Conservation (phyloP, 306 rosid species). For the Medicago lupulina region DNA sequence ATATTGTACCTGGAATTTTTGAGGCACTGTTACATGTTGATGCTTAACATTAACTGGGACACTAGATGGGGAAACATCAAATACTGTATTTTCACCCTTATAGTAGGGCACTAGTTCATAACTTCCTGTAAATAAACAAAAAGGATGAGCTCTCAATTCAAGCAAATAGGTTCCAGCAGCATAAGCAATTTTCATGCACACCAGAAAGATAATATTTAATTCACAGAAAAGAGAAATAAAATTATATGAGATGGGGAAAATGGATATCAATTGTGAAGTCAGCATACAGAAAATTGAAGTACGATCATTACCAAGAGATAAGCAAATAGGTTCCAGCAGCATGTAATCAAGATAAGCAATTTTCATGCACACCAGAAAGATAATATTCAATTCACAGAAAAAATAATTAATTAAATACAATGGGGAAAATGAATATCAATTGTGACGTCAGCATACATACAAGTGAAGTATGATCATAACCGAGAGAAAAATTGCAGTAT, state of each 20-base stretch:
- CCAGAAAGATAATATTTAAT: slow-evolving; percentile 33
- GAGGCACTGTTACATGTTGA: slow-evolving; percentile 77
- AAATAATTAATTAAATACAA: slow-evolving; percentile 11
- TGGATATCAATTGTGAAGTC: slow-evolving; percentile 15
- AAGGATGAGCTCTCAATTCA: slow-evolving; percentile 36
- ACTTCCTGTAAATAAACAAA: slow-evolving; percentile 63
- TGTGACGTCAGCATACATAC: slow-evolving; percentile 11
- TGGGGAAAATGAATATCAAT: slow-evolving; percentile 19
- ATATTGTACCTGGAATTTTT: slow-evolving; percentile 83
- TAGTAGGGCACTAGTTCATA: slow-evolving; percentile 90
- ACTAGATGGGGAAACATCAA: slow-evolving; percentile 91
- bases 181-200: slow-evolving; percentile 40
- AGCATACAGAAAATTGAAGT: slow-evolving; percentile 26
- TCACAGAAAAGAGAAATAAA: slow-evolving; percentile 19
- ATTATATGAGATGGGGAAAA: slow-evolving; percentile 5
- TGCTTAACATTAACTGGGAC: slow-evolving; percentile 76
- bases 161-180: slow-evolving; percentile 35
- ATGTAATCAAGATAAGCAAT: slow-evolving; percentile 39
- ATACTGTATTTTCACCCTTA: slow-evolving; percentile 95
- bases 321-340: slow-evolving; percentile 19
- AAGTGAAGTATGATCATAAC: slow-evolving; percentile 31
- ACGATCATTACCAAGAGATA: slow-evolving; percentile 29
- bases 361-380: slow-evolving; percentile 38
- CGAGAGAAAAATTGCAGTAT: slow-evolving; percentile 11
- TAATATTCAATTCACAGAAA: slow-evolving; percentile 28